Evolutionary conservation across 805 yeast species (phyloP).

Genomic region (Candida michaelii): DNA sequence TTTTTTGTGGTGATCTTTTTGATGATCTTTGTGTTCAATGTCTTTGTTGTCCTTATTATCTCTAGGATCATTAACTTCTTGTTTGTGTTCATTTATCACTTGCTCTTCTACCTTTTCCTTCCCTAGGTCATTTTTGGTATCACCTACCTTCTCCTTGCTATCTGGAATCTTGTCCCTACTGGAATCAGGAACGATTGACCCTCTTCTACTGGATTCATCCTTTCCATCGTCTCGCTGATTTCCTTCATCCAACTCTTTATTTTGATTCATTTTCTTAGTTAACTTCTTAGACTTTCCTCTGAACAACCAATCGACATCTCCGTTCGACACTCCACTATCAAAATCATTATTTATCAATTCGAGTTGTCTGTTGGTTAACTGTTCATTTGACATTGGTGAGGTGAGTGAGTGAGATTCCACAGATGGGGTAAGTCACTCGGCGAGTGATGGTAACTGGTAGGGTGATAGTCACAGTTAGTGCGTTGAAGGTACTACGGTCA

Average conservation of each 20-base stretch:
- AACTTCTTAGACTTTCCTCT: conserved; percentile 69
- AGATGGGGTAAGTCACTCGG: not conserved
- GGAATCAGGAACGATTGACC: not conserved
- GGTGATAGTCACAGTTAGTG: too few species aligned
- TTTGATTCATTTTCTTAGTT: conserved; percentile 40
- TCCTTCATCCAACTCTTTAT: conserved; percentile 12
- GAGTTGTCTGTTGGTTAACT: conserved; percentile 3
- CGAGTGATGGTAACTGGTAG: too few species aligned
- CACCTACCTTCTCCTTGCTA: not conserved
- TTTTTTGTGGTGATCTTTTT: not conserved
- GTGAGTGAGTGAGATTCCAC: not conserved
- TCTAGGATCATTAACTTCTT: not conserved
- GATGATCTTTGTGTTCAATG: not conserved
- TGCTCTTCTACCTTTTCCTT: not conserved
- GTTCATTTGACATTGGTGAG: conserved; percentile 6
- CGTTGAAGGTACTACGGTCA: too few species aligned
- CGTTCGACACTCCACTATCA: conserved; percentile 60
- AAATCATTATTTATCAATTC: conserved; percentile 11
- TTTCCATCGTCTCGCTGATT: not conserved
- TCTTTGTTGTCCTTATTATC: not conserved
- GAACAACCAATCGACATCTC: conserved; percentile 84
- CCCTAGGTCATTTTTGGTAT: not conserved
- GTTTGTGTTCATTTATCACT: not conserved
- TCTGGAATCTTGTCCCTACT: too few species aligned
- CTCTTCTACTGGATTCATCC: not conserved